Conservation (phyloP, 176 grass and related monocot genomes). For the Zea mays region DNA sequence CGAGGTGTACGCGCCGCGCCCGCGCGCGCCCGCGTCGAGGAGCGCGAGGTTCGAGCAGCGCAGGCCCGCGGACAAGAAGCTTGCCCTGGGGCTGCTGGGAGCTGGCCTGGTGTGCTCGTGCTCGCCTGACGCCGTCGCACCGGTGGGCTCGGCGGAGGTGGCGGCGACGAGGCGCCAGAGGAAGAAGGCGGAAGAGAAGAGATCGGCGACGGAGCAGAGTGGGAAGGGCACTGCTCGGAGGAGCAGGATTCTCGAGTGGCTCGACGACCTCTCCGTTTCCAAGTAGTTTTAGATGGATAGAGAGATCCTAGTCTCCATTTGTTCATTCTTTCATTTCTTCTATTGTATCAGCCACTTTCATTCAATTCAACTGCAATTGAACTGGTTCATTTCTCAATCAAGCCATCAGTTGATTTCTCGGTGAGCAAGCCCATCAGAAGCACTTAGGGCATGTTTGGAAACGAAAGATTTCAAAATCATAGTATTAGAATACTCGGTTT, state of each 20-base stretch:
- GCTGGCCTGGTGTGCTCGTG: slow-evolving; percentile 51
- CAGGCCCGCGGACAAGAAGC: slow-evolving; percentile 28
- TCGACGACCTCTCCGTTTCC: slow-evolving; percentile 41
- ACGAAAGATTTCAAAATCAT: too few relatives aligned
- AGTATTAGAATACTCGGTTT: too few relatives aligned
- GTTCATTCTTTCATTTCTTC: neutral
- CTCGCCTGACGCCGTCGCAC: slow-evolving; percentile 54
- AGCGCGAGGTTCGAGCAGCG: slow-evolving; percentile 4
- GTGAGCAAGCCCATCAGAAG: neutral
- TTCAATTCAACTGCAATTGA: neutral
- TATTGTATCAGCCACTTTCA: neutral
- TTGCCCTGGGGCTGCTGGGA: slow-evolving; percentile 7
- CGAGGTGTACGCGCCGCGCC: slow-evolving; percentile 37
- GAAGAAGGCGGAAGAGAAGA: slow-evolving; percentile 30
- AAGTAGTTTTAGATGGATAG: neutral
- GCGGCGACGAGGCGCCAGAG: slow-evolving; percentile 28
- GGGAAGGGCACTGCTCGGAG: neutral
- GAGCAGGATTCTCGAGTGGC: slow-evolving; percentile 45
- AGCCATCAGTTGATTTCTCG: neutral
- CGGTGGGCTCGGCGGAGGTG: slow-evolving; percentile 27
- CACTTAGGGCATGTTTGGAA: too few relatives aligned
- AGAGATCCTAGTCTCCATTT: neutral
- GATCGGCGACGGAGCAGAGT: slow-evolving; percentile 6
- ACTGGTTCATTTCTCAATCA: neutral
- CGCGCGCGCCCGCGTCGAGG: neutral